These are phyloP conservation scores for Alliaria petiolata DNA, from an alignment of 345 rosid species.

Conservation along the genomic window DNA sequence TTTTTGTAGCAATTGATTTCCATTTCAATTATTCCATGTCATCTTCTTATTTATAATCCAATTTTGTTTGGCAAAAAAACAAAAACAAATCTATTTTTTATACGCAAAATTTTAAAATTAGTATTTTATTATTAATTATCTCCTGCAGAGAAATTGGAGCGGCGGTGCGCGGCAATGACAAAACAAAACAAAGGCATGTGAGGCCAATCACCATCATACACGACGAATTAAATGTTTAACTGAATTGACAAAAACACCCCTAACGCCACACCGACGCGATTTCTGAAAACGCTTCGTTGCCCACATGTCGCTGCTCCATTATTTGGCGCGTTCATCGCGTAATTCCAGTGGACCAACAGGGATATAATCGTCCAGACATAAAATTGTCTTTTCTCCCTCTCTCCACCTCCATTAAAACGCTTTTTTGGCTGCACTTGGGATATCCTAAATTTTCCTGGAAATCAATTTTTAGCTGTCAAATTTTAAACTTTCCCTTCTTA, in stretches of 20 bases:
- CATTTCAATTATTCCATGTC: too few species aligned
- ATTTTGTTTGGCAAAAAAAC: too few species aligned
- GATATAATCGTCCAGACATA: neutral
- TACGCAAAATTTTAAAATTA: neutral
- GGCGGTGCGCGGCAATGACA: slow-evolving; percentile 10
- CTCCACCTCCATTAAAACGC: slow-evolving; percentile 6
- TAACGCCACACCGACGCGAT: slow-evolving; percentile 26
- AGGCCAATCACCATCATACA: slow-evolving; percentile 29
- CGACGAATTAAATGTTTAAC: neutral
- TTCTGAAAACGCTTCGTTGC: slow-evolving; percentile 7
- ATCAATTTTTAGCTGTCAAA: slow-evolving; percentile 16
- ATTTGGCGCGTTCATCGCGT: slow-evolving; percentile 16
- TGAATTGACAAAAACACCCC: slow-evolving; percentile 5
- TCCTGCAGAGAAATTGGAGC: slow-evolving; percentile 18
- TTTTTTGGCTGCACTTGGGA: slow-evolving; percentile 23
- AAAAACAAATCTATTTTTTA: neutral
- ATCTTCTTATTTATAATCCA: too few species aligned
- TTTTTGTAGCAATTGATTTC: too few species aligned
- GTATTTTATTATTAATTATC: neutral
- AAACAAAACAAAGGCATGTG: slow-evolving; percentile 25
- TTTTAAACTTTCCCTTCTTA: neutral
- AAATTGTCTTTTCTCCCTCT: slow-evolving; percentile 15
- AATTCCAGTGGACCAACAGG: neutral
- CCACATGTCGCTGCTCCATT: slow-evolving; percentile 23
- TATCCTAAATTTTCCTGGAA: slow-evolving; percentile 12